A percentile compares a stretch with the other conserved stretches of the same genome.
Evolutionary conservation across 805 yeast genomes (phyloP).

Genomic region (Vanderwaltozyma tropicalis): DNA sequence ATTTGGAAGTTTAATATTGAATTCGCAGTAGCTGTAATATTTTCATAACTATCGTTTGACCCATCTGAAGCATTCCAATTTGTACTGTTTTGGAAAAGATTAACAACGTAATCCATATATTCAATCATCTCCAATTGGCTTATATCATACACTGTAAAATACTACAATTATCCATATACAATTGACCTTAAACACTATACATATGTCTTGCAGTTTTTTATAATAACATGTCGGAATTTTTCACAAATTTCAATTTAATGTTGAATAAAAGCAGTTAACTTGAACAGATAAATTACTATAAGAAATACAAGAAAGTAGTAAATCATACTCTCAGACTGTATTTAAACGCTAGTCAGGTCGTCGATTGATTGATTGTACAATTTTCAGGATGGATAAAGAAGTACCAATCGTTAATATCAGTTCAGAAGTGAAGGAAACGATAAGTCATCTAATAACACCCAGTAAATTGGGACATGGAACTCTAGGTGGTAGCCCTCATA

Average conservation of each 20-base stretch:
- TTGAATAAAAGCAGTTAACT: too few species aligned
- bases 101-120: constrained; percentile 79
- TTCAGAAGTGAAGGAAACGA: constrained; percentile 3
- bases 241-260: too few species aligned
- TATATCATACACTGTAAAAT: too few species aligned
- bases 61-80: constrained; percentile 50
- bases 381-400: background rate
- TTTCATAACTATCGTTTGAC: constrained; percentile 59
- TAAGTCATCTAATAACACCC: background rate
- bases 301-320: too few species aligned
- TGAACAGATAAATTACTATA: too few species aligned
- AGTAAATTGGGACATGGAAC: constrained; percentile 3
- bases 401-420: constrained; percentile 1
- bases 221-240: too few species aligned
- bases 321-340: too few species aligned
- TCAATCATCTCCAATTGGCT: constrained; percentile 49
- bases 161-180: too few species aligned
- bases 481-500: background rate
- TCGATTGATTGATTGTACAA: too few species aligned
- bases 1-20: constrained; percentile 60
- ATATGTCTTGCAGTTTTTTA: too few species aligned
- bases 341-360: too few species aligned
- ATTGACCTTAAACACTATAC: too few species aligned
- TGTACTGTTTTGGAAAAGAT: constrained; percentile 57
- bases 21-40: constrained; percentile 60